Conservation (phyloP, 1,284 basidiomycete genomes). For the Tilletiopsis washingtonensis region DNA sequence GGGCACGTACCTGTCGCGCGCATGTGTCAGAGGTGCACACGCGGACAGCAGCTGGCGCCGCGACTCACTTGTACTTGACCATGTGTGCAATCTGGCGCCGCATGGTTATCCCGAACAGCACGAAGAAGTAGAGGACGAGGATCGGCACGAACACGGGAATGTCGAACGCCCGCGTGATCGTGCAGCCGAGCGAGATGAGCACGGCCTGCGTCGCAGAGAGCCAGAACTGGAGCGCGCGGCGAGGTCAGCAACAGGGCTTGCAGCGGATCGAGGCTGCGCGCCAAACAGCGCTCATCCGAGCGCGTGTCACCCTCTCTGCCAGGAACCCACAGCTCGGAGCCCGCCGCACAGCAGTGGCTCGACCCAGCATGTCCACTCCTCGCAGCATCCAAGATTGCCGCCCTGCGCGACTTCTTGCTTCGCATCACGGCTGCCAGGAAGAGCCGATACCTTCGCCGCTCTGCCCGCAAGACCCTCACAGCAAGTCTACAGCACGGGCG, state of each 20-base stretch:
- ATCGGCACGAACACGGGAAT: conserved; percentile 98
- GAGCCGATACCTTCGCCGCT: too few species aligned
- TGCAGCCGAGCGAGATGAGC: conserved; percentile 60
- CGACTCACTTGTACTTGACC: conserved; percentile 83
- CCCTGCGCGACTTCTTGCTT: too few species aligned
- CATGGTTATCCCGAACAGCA: conserved; percentile 50
- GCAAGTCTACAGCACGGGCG: too few species aligned
- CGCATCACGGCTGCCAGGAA: too few species aligned
- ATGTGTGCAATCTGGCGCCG: conserved; percentile 67
- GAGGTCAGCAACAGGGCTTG: neutral
- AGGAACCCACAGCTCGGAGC: neutral
- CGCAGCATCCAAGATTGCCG: too few species aligned
- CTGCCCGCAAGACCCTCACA: too few species aligned
- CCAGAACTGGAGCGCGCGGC: conserved; percentile 55
- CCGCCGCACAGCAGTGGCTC: neutral
- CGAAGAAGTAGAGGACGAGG: conserved; percentile 66
- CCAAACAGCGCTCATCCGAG: too few species aligned
- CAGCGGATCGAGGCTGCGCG: too few species aligned
- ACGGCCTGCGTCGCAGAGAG: conserved; percentile 84
- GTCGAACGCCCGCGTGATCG: conserved; percentile 58
- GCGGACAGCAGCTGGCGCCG: neutral
- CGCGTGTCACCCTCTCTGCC: too few species aligned
- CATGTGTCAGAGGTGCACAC: neutral
- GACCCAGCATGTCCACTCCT: too few species aligned
- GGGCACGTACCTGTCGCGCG: neutral